Evolutionary conservation across 208 protist species (phyloP), one percentile per base, ranked within the genome.

Genomic region (Leishmania tarentolae): DNA sequence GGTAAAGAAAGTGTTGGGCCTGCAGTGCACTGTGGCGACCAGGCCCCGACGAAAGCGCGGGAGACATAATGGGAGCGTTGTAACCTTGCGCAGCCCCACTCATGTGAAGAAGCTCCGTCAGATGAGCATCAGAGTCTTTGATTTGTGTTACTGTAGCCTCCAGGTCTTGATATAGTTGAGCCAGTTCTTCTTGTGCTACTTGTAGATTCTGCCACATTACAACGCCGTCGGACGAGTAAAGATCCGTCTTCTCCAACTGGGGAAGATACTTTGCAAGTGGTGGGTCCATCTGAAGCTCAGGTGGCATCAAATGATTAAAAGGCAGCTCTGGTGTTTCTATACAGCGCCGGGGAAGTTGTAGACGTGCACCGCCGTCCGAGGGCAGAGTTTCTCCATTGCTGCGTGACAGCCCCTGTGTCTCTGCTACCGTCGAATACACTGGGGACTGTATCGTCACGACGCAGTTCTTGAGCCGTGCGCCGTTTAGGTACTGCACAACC

Each of bases 401-500:
- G 74, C 37, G 46, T 15, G 50, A 11, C 6, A 8, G n/a, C 28
- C 37, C 42, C 13, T 66, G 76, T 1, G 75, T 31, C 52, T 59
- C 77, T 15, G 75, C 7, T 31, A 46, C 19, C 2, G 82, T 46
- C 9, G 50, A 37, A 79, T 90, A 95, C 2, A 93, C 76, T 47
- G 31, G 75, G 4, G 92, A 97, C 37, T 71, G 40, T 53, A 96
- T 92, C n/a, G 66, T 73, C 8, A 97, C 80, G 9, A 88, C 53
- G 68, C 87, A 90, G 77, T 93, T 92, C 57, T 97, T 96, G 46
- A 97, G 82, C 31, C 80, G 70, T 24, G 86, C 81, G 2, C 91
- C 92, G 79, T 89, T 86, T 40, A 97, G 86, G 53, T 94, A 87
- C 72, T 93, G 83, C 31, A 95, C 86, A 19, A 86, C 88, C 42